Evolutionary conservation across 129 eudicot genomes (phyloP).

Genomic region (Erigeron canadensis): DNA sequence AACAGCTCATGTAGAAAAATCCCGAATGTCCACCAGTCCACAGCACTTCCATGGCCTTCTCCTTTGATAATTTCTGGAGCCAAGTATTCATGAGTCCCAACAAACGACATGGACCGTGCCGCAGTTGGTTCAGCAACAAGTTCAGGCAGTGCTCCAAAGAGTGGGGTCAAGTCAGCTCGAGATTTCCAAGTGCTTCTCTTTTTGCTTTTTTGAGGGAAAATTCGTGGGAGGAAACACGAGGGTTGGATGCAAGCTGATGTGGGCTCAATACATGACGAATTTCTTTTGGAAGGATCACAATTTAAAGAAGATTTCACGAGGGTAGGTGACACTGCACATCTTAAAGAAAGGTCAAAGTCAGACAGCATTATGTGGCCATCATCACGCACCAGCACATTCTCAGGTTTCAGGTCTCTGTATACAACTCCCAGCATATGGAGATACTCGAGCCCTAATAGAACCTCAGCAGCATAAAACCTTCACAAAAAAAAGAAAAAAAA

Average conservation of each 20-base stretch:
- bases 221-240: conserved; percentile 64
- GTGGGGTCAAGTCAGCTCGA: conserved; percentile 35
- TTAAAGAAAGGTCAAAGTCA: conserved; percentile 77
- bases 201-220: conserved; percentile 57
- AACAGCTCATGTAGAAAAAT: conserved; percentile 67
- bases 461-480: conserved; percentile 96
- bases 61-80: conserved; percentile 82
- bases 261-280: conserved; percentile 62
- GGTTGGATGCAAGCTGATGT: conserved; percentile 65
- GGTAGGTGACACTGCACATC: conserved; percentile 84
- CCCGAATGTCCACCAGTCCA: conserved; percentile 89
- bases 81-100: conserved; percentile 78
- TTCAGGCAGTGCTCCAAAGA: conserved; percentile 51
- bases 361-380: conserved; percentile 95
- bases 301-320: conserved; percentile 49
- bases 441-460: conserved; percentile 79
- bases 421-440: conserved; percentile 95
- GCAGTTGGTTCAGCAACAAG: conserved; percentile 77
- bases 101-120: conserved; percentile 87
- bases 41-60: conserved; percentile 83
- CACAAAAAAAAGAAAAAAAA: not conserved
- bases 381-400: conserved; percentile 80
- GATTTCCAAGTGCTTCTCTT: conserved; percentile 40
- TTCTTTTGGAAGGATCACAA: conserved; percentile 45
- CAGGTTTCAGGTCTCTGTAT: conserved; percentile 83